These are phyloP conservation scores for Pleurotus djamor DNA, from an alignment of 768 basidiomycete species.

Conservation along the genomic window DNA sequence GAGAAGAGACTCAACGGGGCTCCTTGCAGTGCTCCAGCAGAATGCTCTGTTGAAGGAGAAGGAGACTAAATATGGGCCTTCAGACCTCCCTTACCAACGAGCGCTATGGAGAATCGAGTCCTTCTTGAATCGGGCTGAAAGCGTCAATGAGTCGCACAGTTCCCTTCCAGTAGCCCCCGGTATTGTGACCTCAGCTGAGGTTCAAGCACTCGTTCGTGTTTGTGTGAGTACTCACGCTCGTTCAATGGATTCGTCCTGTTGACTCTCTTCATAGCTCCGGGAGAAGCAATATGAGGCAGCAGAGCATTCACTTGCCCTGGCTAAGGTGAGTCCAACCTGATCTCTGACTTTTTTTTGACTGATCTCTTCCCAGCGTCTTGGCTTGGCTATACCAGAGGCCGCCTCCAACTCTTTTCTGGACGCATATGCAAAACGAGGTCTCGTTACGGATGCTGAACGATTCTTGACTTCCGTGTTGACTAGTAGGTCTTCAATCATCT, in stretches of 20 bases:
- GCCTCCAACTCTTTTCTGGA: constrained; percentile 45
- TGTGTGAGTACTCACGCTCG: constrained; percentile 34
- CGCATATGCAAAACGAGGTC: constrained; percentile 44
- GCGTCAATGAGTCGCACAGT: constrained; percentile 6
- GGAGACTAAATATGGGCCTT: neutral
- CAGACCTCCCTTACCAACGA: neutral
- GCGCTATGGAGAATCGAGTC: neutral
- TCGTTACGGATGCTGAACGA: constrained; percentile 42
- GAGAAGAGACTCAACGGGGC: constrained; percentile 3
- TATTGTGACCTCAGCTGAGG: constrained; percentile 51
- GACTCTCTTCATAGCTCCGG: constrained; percentile 34
- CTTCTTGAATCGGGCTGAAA: constrained; percentile 1
- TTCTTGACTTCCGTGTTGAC: constrained; percentile 38
- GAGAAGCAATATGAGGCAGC: constrained; percentile 46
- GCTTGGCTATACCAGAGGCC: constrained; percentile 37
- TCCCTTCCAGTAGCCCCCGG: constrained; percentile 35
- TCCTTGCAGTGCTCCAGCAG: constrained; percentile 1
- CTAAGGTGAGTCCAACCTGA: constrained; percentile 36
- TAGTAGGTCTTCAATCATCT: constrained; percentile 29
- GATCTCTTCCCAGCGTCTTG: constrained; percentile 35
- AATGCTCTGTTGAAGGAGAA: constrained; percentile 12
- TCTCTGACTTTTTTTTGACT: neutral
- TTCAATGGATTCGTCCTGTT: neutral
- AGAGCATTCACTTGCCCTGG: constrained; percentile 48
- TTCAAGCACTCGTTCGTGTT: constrained; percentile 49